Conservation (phyloP, 352 stramenopile genomes). For the Pythium utonaiense region DNA sequence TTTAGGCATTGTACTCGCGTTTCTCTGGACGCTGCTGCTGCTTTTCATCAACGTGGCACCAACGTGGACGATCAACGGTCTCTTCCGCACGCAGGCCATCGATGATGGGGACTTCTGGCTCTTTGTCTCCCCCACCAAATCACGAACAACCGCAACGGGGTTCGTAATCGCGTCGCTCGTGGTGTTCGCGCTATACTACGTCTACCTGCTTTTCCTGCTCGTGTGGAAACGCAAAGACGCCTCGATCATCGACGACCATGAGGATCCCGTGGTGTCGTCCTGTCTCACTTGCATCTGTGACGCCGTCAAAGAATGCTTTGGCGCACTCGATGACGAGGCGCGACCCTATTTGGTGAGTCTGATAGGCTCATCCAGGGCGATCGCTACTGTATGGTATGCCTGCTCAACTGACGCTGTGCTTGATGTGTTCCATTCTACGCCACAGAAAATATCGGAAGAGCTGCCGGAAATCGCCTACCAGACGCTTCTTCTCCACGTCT, state of each 20-base stretch:
- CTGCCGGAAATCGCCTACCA: slow-evolving; percentile 21
- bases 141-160: not conserved
- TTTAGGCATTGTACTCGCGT: not conserved
- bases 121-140: not conserved
- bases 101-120: slow-evolving; percentile 23
- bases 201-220: slow-evolving; percentile 11
- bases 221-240: slow-evolving; percentile 14
- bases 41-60: slow-evolving; percentile 15
- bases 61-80: slow-evolving; percentile 11
- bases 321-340: slow-evolving; percentile 10
- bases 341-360: slow-evolving; percentile 17
- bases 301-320: slow-evolving; percentile 3
- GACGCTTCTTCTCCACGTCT: slow-evolving; percentile 16
- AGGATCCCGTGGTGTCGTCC: not conserved
- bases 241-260: slow-evolving; percentile 9
- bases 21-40: slow-evolving; percentile 13
- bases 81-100: slow-evolving; percentile 7
- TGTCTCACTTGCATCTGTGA: slow-evolving; percentile 16
- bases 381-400: no score
- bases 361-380: no score
- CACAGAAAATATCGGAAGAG: slow-evolving; percentile 21
- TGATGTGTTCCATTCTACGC: no score
- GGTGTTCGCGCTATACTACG: slow-evolving; percentile 9
- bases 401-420: no score
- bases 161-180: slow-evolving; percentile 4